Evolutionary conservation across 225 moss, liverwort and hornwort genomes (phyloP).

Genomic region (Physcomitrellopsis africana): DNA sequence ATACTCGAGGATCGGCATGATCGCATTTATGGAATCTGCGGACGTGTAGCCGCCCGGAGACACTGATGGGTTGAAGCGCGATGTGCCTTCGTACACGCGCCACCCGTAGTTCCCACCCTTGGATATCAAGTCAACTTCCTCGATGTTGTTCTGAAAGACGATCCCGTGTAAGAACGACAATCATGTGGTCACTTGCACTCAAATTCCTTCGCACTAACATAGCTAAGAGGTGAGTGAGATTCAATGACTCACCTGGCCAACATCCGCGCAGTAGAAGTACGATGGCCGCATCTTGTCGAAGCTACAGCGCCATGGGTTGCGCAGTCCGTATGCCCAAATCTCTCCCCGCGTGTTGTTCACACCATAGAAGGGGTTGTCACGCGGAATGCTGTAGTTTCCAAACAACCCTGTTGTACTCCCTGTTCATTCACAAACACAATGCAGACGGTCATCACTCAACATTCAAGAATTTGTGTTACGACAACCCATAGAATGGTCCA

Average conservation of each 20-base stretch:
- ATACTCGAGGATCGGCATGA: conserved; percentile 63
- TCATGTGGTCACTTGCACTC: too few relatives aligned
- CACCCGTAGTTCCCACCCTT: conserved; percentile 78
- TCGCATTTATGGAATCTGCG: conserved; percentile 47
- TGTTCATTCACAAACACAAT: conserved; percentile 19
- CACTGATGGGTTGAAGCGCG: conserved; percentile 31
- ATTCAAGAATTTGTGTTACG: too few relatives aligned
- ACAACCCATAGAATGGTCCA: too few relatives aligned
- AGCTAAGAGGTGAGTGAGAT: too few relatives aligned
- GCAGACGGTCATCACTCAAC: too few relatives aligned
- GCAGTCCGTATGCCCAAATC: conserved; percentile 69
- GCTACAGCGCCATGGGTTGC: conserved; percentile 79
- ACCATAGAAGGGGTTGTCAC: conserved; percentile 55
- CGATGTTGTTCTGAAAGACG: conserved; percentile 44
- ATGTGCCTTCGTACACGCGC: conserved; percentile 71
- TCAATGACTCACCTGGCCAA: conserved; percentile 59
- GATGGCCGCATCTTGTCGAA: conserved; percentile 60
- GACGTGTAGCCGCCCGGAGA: conserved; percentile 68
- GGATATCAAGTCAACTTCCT: conserved; percentile 76
- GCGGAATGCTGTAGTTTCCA: conserved; percentile 63
- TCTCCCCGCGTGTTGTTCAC: conserved; percentile 53
- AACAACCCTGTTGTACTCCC: conserved; percentile 43
- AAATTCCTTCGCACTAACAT: too few relatives aligned
- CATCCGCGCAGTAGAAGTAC: conserved; percentile 75
- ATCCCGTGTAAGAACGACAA: not conserved